phyloP scores from a whole-genome alignment of 176 grass and related monocot species.

The Dendrocalamus sinicus region DNA sequence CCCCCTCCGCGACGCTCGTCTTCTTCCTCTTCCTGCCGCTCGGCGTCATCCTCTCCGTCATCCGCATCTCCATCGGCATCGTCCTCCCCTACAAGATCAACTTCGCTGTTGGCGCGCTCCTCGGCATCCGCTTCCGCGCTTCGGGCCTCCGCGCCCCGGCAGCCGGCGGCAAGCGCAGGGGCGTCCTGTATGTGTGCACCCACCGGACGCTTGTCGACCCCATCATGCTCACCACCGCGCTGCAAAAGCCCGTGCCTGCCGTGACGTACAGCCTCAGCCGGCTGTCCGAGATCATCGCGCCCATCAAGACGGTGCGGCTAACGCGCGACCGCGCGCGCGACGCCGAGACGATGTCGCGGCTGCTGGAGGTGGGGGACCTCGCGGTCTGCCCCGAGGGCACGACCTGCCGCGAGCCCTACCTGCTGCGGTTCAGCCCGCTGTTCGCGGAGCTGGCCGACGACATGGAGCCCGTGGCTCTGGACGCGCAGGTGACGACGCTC shows the following conservation, averaged over 20 bases:
- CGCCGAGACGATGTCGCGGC: constrained; percentile 62
- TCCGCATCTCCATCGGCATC: constrained; percentile 64
- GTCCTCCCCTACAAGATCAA: constrained; percentile 60
- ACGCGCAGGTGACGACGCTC: constrained; percentile 57
- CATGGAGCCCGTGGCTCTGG: constrained; percentile 83
- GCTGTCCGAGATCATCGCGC: constrained; percentile 67
- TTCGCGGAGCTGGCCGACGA: constrained; percentile 91
- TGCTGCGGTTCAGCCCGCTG: constrained; percentile 83
- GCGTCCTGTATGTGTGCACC: constrained; percentile 80
- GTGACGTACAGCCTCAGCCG: constrained; percentile 90
- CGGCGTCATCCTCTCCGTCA: constrained; percentile 56
- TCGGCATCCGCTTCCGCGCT: constrained; percentile 59
- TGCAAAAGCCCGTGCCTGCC: constrained; percentile 66
- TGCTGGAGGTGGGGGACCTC: constrained; percentile 62
- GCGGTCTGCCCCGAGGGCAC: constrained; percentile 93
- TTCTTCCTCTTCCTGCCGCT: constrained; percentile 81
- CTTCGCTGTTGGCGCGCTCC: constrained; percentile 28
- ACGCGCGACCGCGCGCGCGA: constrained; percentile 72
- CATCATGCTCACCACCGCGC: constrained; percentile 60
- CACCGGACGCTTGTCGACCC: constrained; percentile 89
- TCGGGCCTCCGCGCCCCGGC: not conserved
- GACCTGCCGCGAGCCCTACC: constrained; percentile 89
- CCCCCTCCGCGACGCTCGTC: constrained; percentile 53
- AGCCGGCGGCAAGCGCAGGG: constrained; percentile 1
- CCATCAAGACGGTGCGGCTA: constrained; percentile 77